These are phyloP conservation scores for Curvularia lunata DNA, from an alignment of 2,329 filamentous ascomycete genomes.

Conservation along the genomic window DNA sequence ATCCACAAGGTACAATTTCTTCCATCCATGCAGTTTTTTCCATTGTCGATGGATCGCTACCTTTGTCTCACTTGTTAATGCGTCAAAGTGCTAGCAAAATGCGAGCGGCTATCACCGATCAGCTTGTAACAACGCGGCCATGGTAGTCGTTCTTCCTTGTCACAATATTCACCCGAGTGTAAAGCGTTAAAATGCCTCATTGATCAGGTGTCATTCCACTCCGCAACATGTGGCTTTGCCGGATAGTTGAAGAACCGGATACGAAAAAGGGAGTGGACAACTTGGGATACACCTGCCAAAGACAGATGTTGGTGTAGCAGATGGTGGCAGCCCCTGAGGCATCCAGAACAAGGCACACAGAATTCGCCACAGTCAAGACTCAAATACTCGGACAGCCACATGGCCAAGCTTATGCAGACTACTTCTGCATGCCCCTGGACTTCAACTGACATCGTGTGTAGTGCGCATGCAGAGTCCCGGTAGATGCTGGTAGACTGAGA, in stretches of 20 bases:
- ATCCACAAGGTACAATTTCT: not conserved
- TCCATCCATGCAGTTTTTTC: not conserved
- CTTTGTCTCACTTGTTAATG: not conserved
- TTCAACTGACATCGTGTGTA: not conserved
- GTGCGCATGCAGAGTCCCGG: not conserved
- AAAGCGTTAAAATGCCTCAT: not conserved
- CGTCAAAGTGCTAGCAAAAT: not conserved
- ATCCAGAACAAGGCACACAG: not conserved
- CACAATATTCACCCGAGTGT: not conserved
- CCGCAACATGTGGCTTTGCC: not conserved
- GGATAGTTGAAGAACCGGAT: not conserved
- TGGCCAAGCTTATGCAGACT: slow-evolving; percentile 1
- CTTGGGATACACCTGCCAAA: not conserved
- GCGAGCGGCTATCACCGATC: not conserved
- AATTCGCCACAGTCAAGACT: not conserved
- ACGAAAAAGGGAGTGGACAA: not conserved
- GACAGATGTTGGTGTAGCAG: not conserved
- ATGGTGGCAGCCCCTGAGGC: not conserved
- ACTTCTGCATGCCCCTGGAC: not conserved
- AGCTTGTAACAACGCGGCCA: not conserved
- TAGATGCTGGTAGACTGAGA: not conserved
- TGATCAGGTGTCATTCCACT: not conserved
- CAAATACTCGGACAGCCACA: not conserved
- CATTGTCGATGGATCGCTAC: not conserved
- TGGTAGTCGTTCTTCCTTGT: not conserved